Evolutionary conservation across 495 filamentous ascomycete species (phyloP).

Genomic region (Xylaria nigripes): DNA sequence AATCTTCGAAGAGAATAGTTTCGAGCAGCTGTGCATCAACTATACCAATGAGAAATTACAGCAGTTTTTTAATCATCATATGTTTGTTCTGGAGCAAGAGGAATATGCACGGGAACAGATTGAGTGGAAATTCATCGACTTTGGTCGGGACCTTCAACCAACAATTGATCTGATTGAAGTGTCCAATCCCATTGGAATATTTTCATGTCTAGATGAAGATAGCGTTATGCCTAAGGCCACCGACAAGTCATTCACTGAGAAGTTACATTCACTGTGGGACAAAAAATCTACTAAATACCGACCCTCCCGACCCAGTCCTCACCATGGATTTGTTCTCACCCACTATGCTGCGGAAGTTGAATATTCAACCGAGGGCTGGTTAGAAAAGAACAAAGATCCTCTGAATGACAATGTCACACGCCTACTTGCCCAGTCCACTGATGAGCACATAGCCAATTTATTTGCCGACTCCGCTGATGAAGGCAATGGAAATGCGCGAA

Average conservation of each 20-base stretch:
- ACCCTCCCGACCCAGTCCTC: slow-evolving; percentile 61
- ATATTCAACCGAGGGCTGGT: slow-evolving; percentile 89
- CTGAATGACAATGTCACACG: slow-evolving; percentile 93
- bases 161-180: slow-evolving; percentile 97
- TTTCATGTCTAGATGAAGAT: slow-evolving; percentile 97
- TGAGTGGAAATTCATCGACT: slow-evolving; percentile 99
- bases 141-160: slow-evolving; percentile 92
- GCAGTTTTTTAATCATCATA: slow-evolving; percentile 99
- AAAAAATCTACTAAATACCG: slow-evolving; percentile 91
- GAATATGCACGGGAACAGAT: slow-evolving; percentile 98
- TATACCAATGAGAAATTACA: slow-evolving; percentile 99
- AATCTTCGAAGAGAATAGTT: slow-evolving; percentile 97
- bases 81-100: slow-evolving; percentile 99
- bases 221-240: slow-evolving; percentile 99
- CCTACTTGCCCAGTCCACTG: slow-evolving; percentile 70
- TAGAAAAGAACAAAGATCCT: slow-evolving; percentile 99
- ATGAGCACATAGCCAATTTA: slow-evolving; percentile 73
- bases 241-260: slow-evolving; percentile 94
- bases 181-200: slow-evolving; percentile 95
- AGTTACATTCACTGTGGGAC: slow-evolving; percentile 94
- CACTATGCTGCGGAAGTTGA: slow-evolving; percentile 98
- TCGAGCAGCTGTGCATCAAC: slow-evolving; percentile 99
- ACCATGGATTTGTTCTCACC: slow-evolving; percentile 91
- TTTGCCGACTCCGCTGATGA: slow-evolving; percentile 85
- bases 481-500: slow-evolving; percentile 54